Evolutionary conservation across 1,139 yeast genomes (phyloP).

Genomic region (Hansenula lynferdii): DNA sequence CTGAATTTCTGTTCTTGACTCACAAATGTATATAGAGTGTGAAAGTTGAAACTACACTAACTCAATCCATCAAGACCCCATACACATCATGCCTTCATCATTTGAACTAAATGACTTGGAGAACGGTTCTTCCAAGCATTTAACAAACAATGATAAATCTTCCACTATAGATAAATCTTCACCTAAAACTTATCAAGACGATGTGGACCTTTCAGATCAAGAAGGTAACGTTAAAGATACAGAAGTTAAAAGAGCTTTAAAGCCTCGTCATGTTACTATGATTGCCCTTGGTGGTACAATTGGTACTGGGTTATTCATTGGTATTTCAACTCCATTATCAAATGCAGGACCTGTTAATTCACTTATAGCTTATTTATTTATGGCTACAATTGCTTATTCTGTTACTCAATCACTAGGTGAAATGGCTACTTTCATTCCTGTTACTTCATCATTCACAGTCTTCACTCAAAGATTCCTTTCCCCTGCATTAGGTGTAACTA

Average conservation of each 20-base stretch:
- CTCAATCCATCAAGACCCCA: neutral
- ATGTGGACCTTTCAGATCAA: conserved; percentile 21
- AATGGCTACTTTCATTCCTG: conserved; percentile 74
- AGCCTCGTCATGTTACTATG: conserved; percentile 58
- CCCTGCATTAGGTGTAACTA: conserved; percentile 72
- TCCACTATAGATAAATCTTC: too few species aligned
- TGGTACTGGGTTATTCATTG: conserved; percentile 65
- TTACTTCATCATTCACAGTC: conserved; percentile 62
- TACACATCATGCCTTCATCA: neutral
- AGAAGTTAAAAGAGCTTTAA: conserved; percentile 43
- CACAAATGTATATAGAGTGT: too few species aligned
- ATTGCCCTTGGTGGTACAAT: conserved; percentile 68
- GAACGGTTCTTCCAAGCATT: neutral
- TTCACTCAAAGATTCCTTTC: conserved; percentile 58
- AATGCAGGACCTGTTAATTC: conserved; percentile 65
- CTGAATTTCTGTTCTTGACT: too few species aligned
- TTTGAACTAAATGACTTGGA: conserved; percentile 1
- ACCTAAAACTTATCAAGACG: conserved; percentile 3
- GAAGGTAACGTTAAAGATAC: conserved; percentile 31
- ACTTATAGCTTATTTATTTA: conserved; percentile 58
- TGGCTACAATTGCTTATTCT: conserved; percentile 59
- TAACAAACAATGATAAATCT: neutral
- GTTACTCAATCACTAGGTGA: conserved; percentile 74
- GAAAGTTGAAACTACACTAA: neutral
- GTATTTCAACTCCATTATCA: conserved; percentile 45